Base-by-base conservation (phyloP, 2,329 filamentous ascomycete genomes). In the Colletotrichum spinosum region DNA sequence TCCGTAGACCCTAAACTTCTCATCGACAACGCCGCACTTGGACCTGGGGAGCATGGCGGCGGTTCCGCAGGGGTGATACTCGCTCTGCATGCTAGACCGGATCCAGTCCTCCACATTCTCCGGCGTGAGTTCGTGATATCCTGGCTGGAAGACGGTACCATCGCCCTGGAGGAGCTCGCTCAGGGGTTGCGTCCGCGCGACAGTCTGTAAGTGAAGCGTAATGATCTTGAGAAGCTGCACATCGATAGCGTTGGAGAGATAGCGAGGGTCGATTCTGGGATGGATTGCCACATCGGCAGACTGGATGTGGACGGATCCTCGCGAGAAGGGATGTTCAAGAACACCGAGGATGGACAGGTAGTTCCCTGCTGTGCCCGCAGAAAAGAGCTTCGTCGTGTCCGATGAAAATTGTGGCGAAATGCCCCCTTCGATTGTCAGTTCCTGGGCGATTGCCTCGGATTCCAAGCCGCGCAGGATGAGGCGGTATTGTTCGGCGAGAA, bases 1-100 rank as follows among this genome's bases (percentile, higher is more conserved):
- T 0, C 76, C 74, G 15, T 76, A 73, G 0, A 77, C 76, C 2
- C 68, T 60, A 1, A 77, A 67, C 15, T 69, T 67, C 17, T 71
- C 69, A 25, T 77, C 74, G 4, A 77, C 73, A 0, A 77, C 75
- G 2, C 77, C 78, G 1, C 71, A 74, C 11, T 56, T 58, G 11
- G n/a, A 37, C 60, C 13, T 41, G 4, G 60, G 67, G 42, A 67
- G 35, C 65, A 69, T 69, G 25, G 67, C 60, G 6, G 55, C 56
- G 2, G 67, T 67, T 2, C 65, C 65, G 37, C 42, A 55, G n/a
- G 65, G 60, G 35, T 69, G 67, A 11, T 65, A 67, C 34, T 67
- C 60, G 54, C 53, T 69, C 55, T 64, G 67, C 37, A 59, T 17
- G n/a, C 48, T 44, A 7, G 4, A 13, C 6, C 63, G 35, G 1